Evolutionary conservation across 1,284 basidiomycete genomes (phyloP), one percentile per base, ranked within the genome.

Genomic region (Trametes pubescens): DNA sequence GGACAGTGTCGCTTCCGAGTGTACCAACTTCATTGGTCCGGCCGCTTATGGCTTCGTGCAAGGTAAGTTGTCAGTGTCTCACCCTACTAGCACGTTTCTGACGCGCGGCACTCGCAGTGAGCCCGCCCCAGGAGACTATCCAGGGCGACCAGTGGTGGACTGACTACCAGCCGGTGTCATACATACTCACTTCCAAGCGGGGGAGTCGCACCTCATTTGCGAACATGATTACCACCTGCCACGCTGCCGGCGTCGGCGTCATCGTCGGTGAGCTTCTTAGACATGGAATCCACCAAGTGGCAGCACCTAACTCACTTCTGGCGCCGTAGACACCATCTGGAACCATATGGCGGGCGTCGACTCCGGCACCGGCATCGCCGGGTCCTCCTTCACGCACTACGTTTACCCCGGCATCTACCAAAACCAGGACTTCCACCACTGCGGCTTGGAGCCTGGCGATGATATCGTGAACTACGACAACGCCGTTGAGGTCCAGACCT

Each of bases 141-240:
- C 71, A 73, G 24, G 86, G 87, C 8, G 24, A 73, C 8, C 80
- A 87, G 69, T 89, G 88, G 87, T 89, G 87, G 87, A 89, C 87
- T 0, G 87, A 89, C 71, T 89, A 90, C 69, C 88, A 90, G 67
- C 85, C 86, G 4, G 87, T 89, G 2, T 88, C 87, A 0, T 89
- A 88, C 71, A 87, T 61, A 34, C 71, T 89, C 53, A 85, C 80
- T 1, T 86, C 84, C 2, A 89, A 89, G 72, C 84, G 85, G 2
- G 88, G 87, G 7, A 79, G 84, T 65, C 79, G 84, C 18, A 53
- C 72, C 0, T 84, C 87, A 65, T 87, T 83, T 69, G 76, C 69
- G 43, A 85, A 82, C 68, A 90, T 89, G 87, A 77, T 88, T 46
- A 68, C 70, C 1, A 78, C 84, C 3, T 91, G 88, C 71, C 87